A percentile compares a stretch with the other conserved stretches of the same genome.
These are phyloP conservation scores for Fusarium sp. DNA, from an alignment of 2,329 filamentous ascomycete genomes.

Conservation along the genomic window DNA sequence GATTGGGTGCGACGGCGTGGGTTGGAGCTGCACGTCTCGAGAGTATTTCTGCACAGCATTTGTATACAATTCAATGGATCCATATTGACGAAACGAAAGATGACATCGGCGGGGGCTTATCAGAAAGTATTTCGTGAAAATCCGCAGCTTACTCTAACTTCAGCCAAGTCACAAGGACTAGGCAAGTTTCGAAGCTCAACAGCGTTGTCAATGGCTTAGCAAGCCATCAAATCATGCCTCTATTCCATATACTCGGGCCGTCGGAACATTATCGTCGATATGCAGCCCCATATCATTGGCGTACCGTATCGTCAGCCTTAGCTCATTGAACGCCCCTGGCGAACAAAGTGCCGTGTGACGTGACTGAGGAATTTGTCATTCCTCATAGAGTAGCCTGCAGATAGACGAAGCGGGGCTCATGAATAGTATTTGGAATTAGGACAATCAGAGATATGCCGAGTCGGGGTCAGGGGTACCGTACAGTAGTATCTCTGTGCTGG, in stretches of 20 bases:
- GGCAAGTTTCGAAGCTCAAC: conserved; percentile 3
- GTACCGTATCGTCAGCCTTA: conserved; percentile 43
- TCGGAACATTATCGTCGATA: conserved; percentile 18
- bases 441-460: conserved; percentile 19
- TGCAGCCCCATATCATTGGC: conserved; percentile 9
- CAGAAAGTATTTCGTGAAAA: neutral
- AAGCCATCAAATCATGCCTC: conserved; percentile 3
- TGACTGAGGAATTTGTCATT: conserved; percentile 43
- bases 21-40: conserved; percentile 29
- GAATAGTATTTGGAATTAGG: conserved; percentile 38
- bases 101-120: conserved; percentile 8
- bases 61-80: conserved; percentile 1
- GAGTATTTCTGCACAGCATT: conserved; percentile 27
- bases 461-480: neutral
- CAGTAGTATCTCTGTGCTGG: neutral
- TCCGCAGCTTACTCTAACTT: neutral
- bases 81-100: conserved; percentile 2
- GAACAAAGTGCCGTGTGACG: conserved; percentile 28
- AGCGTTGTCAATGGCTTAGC: conserved; percentile 2
- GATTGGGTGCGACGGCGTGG: conserved; percentile 22
- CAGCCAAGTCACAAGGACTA: neutral
- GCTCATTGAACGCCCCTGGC: conserved; percentile 38
- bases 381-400: conserved; percentile 19
- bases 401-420: conserved; percentile 36
- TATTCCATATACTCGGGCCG: conserved; percentile 21